phyloP scores from a whole-genome alignment of 176 grass and related monocot species.

The Areca catechu region DNA sequence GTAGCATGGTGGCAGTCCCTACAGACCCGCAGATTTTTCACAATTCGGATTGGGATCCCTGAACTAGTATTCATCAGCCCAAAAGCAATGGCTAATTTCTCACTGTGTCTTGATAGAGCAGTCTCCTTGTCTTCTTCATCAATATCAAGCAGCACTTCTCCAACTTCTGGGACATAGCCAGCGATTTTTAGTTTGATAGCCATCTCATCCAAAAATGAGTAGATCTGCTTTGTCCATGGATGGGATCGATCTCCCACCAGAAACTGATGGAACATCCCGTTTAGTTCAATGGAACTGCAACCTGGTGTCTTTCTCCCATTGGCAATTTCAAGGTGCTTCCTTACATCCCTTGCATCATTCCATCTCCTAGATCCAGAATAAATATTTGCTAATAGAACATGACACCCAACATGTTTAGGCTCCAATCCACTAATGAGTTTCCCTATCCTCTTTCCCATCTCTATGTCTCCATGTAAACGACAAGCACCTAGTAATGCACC shows the following conservation, averaged over 20 bases:
- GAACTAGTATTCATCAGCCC: conserved; percentile 8
- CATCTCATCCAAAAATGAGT: conserved; percentile 14
- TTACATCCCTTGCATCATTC: conserved; percentile 7
- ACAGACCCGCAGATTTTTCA: conserved; percentile 15
- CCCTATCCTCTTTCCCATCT: conserved; percentile 9
- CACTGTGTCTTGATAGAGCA: conserved; percentile 12
- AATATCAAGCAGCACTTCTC: conserved; percentile 15
- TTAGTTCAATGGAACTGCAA: conserved; percentile 11
- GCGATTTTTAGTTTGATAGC: conserved; percentile 8
- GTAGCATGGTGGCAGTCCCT: conserved; percentile 11
- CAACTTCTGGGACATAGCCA: conserved; percentile 11
- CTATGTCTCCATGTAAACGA: conserved; percentile 12
- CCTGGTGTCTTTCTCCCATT: conserved; percentile 11
- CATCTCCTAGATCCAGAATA: conserved; percentile 9
- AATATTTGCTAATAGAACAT: conserved; percentile 17
- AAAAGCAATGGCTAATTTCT: conserved; percentile 19
- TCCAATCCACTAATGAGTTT: conserved; percentile 4
- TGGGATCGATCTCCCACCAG: conserved; percentile 5
- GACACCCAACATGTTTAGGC: conserved; percentile 7
- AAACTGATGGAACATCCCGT: conserved; percentile 9
- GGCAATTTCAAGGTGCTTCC: conserved; percentile 2
- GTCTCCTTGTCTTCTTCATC: conserved; percentile 11
- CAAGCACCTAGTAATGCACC: conserved; percentile 10
- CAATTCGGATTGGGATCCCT: conserved; percentile 9
- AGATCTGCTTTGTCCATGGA: conserved; percentile 3